Base-by-base conservation (phyloP, 116 monocot species). In the Thalassia testudinum region DNA sequence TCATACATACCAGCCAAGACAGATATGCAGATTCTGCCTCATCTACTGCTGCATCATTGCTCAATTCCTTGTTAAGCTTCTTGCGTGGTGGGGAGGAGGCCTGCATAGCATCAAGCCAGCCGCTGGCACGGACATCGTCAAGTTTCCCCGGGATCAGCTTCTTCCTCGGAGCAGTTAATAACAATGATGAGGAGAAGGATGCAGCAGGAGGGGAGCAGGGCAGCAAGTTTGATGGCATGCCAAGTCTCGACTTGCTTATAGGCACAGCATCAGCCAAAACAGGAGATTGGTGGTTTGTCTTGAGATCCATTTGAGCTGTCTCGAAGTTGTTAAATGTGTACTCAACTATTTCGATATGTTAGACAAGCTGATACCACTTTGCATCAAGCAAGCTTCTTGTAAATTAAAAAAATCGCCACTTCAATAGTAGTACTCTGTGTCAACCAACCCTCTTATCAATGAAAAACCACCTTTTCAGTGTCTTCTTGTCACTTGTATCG, bases 381-480 rank as follows among this genome's bases (percentile, higher is more conserved):
- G 24, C 14, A 43, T 59, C 26, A n/a, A n/a, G 17, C 21, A 12
- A 21, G 14, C 37, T 18, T 16, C 18, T 59, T 24, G 7, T 40
- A 14, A 8, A 8, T 40, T 8, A 40, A 14, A 7, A 8, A 40
- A 14, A 40, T 40, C 11, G 14, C 11, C 7, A 40, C 14, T 7
- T 14, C 14, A 7, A 14, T 14, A 40, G n/a, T n/a, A 40, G 40
- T 40, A 40, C 40, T 40, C 18, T 43, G 6, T 23, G 18, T 51
- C 42, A 85, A 49, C 81, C 85, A 67, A 87, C 87, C 56, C 75
- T 77, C 52, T 88, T 95, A 50, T 88, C 95, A 58, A 95, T 85
- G 82, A 85, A 88, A 66, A 95, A 85, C 88, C 85, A 85, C 95
- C 71, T 85, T 49, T 85, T 88, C 37, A 81, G 63, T 29, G 70